phyloP scores from a whole-genome alignment of 208 protist genomes.

The Crithidia fasciculata region DNA sequence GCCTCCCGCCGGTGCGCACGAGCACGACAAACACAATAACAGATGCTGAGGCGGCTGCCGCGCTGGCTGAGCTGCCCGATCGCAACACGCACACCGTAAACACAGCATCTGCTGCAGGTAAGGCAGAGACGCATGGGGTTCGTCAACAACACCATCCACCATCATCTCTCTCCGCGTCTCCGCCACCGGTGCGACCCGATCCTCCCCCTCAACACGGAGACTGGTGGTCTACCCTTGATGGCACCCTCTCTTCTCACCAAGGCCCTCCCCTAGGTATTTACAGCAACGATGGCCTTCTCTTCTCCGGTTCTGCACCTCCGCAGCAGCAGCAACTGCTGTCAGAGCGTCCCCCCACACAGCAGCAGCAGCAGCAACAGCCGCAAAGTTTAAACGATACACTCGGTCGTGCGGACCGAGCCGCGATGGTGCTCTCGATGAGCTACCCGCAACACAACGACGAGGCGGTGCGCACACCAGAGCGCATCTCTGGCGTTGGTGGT shows the following conservation, averaged over 20 bases:
- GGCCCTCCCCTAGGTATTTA: neutral
- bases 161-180: neutral
- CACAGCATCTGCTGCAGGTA: neutral
- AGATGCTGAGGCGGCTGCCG: neutral
- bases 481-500: neutral
- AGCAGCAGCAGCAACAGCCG: neutral
- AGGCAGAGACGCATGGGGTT: no score
- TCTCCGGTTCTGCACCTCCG: no score
- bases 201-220: conserved; percentile 3
- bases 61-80: conserved; percentile 5
- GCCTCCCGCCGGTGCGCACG: neutral
- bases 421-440: conserved; percentile 42
- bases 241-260: conserved; percentile 23
- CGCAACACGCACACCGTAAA: neutral
- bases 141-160: neutral
- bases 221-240: conserved; percentile 41
- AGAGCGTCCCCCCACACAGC: no score
- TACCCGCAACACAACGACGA: conserved; percentile 2
- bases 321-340: no score
- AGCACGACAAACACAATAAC: conserved; percentile 8
- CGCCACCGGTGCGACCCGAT: neutral
- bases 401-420: conserved; percentile 45
- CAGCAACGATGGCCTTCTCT: neutral
- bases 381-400: conserved; percentile 56
- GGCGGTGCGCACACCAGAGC: neutral